Evolutionary conservation across 805 yeast species (phyloP).

Genomic region (Trichomonascus vanleenenianus): DNA sequence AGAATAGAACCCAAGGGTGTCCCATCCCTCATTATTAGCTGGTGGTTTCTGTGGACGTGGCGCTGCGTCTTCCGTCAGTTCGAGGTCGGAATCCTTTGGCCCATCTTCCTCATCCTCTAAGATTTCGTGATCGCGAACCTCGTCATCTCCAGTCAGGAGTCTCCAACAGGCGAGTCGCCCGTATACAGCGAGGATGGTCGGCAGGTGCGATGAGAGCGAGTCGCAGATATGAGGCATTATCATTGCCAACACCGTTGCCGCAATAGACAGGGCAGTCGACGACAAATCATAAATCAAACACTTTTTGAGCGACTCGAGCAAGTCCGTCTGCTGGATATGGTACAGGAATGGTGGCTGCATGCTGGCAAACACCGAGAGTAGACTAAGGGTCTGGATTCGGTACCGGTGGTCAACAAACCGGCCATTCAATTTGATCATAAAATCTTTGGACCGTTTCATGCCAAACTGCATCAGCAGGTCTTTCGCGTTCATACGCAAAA

Average conservation of each 20-base stretch:
- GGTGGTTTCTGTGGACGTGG: background rate
- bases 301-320: constrained; percentile 34
- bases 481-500: constrained; percentile 38
- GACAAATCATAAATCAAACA: constrained; percentile 36
- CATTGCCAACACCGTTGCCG: constrained; percentile 34
- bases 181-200: constrained; percentile 38
- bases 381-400: constrained; percentile 34
- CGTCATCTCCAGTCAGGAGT: constrained; percentile 4
- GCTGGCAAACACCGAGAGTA: constrained; percentile 35
- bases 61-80: background rate
- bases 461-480: constrained; percentile 38
- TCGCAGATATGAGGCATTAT: constrained; percentile 39
- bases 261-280: constrained; percentile 33
- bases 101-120: constrained; percentile 10
- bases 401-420: constrained; percentile 28
- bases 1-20: constrained; percentile 13
- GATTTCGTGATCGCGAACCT: constrained; percentile 8
- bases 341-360: constrained; percentile 25
- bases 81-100: constrained; percentile 5
- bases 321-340: constrained; percentile 29
- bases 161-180: constrained; percentile 38
- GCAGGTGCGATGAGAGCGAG: constrained; percentile 28
- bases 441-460: constrained; percentile 29
- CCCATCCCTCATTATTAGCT: constrained; percentile 18
- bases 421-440: constrained; percentile 33